Base-by-base conservation (phyloP, 176 grass and related monocot genomes). In the Carex pumila region DNA sequence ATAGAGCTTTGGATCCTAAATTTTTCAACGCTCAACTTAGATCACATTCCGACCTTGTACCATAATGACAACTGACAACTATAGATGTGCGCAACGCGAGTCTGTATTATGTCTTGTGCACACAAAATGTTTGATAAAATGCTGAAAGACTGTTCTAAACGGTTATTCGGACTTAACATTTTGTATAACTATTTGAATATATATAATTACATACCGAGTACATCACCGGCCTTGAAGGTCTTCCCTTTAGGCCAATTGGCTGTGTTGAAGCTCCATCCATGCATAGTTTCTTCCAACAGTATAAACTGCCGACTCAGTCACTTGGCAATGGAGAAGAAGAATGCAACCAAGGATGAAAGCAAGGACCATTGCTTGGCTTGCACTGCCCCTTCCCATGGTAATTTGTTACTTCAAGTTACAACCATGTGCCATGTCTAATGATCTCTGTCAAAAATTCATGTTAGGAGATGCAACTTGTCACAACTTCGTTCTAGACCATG, bases 351-450 rank as follows among this genome's bases (percentile, higher is more conserved):
- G 67, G 36, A 77, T 67, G 61, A 88, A 11, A 9, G 80, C 87
- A 18, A 91, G 47, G 62, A 67, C 81, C 52, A 47, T 73, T 31
- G 87, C 83, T 76, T 41, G 55, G 83, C 73, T 66, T 2, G 87
- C 95, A 89, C 92, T 91, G 86, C 92, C 90, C 25, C 95, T 94
- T 94, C 92, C 91, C 95, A 82, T 84, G 58, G 82, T 89, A 91
- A 94, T 93, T 65, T 41, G 32, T 14, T 68, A 53, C 54, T 78
- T 13, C 22, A 56, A 83, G 22, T 55, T n/a, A n/a, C n/a, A n/a
- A n/a, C n/a, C 8, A 1, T 72, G 18, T 49, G 39, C 12, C 2
- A 21, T 45, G 39, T 54, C 60, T 62, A 50, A 50, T n/a, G n/a
- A n/a, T 61, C 47, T 72, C 7, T 22, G 39, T 73, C n/a, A 76